Conservation (phyloP, 225 moss, liverwort and hornwort genomes). For the Sphagnum tenellum region DNA sequence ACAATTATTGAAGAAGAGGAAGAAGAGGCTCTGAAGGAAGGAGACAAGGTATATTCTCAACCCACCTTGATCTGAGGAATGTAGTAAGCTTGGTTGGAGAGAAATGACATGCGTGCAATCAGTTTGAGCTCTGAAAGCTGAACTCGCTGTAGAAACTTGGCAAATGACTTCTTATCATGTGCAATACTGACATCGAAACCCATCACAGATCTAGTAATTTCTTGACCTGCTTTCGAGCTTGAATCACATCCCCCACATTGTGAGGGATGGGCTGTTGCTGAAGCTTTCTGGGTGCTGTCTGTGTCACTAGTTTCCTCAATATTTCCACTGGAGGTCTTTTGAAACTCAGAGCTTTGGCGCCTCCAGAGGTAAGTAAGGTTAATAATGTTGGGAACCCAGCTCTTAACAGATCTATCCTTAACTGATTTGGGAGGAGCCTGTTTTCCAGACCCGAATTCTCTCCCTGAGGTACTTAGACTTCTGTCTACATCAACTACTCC, state of each 20-base stretch:
- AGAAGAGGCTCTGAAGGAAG: too few species aligned
- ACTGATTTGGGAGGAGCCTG: not conserved
- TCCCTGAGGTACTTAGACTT: conserved; percentile 5
- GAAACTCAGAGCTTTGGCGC: conserved; percentile 15
- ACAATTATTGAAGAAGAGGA: too few species aligned
- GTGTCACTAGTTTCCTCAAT: conserved; percentile 9
- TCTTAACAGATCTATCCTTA: conserved; percentile 3
- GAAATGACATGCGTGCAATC: conserved; percentile 13
- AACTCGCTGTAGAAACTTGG: conserved; percentile 18
- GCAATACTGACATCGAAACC: conserved; percentile 23
- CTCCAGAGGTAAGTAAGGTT: conserved; percentile 19
- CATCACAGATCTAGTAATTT: conserved; percentile 18
- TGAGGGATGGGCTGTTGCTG: conserved; percentile 9
- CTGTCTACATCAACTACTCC: not conserved
- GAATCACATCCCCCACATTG: conserved; percentile 14
- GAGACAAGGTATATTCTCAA: too few species aligned
- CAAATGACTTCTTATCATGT: conserved; percentile 18
- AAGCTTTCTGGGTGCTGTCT: conserved; percentile 12
- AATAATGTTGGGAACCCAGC: conserved; percentile 23
- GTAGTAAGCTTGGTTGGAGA: conserved; percentile 19
- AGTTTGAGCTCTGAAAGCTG: conserved; percentile 13
- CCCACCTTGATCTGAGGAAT: conserved; percentile 23
- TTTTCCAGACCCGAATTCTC: not conserved
- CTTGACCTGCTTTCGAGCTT: conserved; percentile 16
- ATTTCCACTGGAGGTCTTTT: not conserved